These are phyloP conservation scores for Verticillium alfalfae DNA, from an alignment of 2,329 filamentous ascomycete species.

Conservation along the genomic window DNA sequence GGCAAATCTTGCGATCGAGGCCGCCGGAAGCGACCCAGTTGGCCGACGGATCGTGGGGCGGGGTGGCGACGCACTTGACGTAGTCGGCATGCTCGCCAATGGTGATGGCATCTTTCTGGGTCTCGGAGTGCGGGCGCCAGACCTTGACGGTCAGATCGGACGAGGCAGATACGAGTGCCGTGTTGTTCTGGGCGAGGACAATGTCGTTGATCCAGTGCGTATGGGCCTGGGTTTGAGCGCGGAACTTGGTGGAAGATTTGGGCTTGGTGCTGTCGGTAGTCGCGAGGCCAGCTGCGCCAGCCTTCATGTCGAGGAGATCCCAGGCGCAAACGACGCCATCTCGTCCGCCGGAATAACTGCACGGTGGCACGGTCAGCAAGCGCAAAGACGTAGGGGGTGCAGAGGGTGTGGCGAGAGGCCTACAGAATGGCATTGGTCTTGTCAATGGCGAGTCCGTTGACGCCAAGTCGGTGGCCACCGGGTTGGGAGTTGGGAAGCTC, in stretches of 20 bases:
- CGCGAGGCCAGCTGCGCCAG: conserved; percentile 12
- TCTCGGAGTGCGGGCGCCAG: conserved; percentile 68
- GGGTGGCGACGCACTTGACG: conserved; percentile 86
- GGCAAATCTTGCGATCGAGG: conserved; percentile 81
- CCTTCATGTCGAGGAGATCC: conserved; percentile 69
- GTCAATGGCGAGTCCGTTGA: conserved; percentile 92
- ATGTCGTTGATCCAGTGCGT: conserved; percentile 98
- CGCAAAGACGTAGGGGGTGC: conserved; percentile 9
- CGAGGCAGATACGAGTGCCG: conserved; percentile 79
- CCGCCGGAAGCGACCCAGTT: conserved; percentile 94
- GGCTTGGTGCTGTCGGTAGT: conserved; percentile 26
- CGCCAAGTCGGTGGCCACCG: conserved; percentile 85
- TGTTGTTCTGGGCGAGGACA: conserved; percentile 69
- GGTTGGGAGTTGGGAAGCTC: conserved; percentile 52
- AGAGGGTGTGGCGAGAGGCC: conserved; percentile 25
- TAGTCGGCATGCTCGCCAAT: conserved; percentile 95
- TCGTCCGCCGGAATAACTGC: conserved; percentile 88
- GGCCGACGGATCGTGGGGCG: conserved; percentile 51
- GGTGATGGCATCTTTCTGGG: conserved; percentile 59
- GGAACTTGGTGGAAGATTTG: conserved; percentile 50
- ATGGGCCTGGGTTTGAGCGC: conserved; percentile 65
- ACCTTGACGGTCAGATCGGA: conserved; percentile 92
- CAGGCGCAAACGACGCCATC: conserved; percentile 96
- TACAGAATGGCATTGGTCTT: conserved; percentile 79
- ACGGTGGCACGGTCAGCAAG: conserved; percentile 5